Evolutionary conservation across 306 rosid genomes (phyloP), one percentile per base, ranked within the genome.

Genomic region (Vicia villosa): DNA sequence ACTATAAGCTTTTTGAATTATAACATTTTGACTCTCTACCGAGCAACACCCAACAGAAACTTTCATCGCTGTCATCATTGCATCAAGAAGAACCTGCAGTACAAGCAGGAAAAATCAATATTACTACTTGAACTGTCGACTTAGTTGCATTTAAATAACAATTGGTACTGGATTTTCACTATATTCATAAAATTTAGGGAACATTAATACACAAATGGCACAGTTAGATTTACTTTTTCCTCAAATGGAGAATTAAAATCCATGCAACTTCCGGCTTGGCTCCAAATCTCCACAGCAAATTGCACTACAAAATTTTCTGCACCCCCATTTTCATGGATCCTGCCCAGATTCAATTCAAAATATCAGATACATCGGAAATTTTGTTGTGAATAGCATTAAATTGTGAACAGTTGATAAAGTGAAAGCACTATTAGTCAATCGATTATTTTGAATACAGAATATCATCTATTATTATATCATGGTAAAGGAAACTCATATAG

Each of bases 1-100:
- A 30, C 63, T 56, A 64, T 85, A 86, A 38, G 96, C 95, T 62
- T 87, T 90, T 59, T 78, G 82, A 66, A 94, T 66, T 74, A 90
- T 84, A 45, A 42, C 66, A 60, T 76, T 81, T 75, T 90, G 98
- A 73, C 81, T 85, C 77, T 88, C 92, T 74, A 81, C 79, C 24
- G 90, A 81, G 82, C 94, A 85, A 80, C 82, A 74, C 63, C 79
- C 83, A 37, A 86, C 95, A 72, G 95, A 77, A 75, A 85, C 83
- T 82, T 83, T 87, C 86, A 88, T 79, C 46, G 85, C 86, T 77
- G 65, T 81, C 89, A 86, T 85, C 54, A 83, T 74, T 72, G 97
- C 90, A 81, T 83, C 88, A 77, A 88, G 84, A 74, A 90, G 87
- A 56, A 59, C 95, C 98, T 94, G 82, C 72, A 83, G 58, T 56